Percentiles rank a stretch among this genome's conserved stretches.
phyloP scores from a whole-genome alignment of 495 filamentous ascomycete genomes.

The Collariella sp. region DNA sequence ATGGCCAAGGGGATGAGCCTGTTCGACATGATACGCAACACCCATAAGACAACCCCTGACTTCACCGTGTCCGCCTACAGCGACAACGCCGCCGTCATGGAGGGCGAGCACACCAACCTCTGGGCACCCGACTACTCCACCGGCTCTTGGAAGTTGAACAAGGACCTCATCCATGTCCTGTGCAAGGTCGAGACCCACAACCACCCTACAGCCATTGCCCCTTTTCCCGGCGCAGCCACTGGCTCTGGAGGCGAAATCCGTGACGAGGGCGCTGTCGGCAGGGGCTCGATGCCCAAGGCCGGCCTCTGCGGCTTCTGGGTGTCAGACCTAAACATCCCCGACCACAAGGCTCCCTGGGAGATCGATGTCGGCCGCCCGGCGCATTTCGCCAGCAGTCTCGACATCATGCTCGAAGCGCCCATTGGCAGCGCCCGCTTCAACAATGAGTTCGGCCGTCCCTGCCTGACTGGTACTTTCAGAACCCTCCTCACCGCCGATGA shows the following conservation, averaged over 20 bases:
- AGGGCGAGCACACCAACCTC: conserved; percentile 64
- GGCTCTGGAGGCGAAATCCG: conserved; percentile 92
- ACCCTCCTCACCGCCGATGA: conserved; percentile 65
- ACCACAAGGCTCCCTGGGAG: conserved; percentile 76
- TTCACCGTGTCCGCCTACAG: conserved; percentile 90
- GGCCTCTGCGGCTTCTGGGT: conserved; percentile 90
- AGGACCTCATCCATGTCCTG: conserved; percentile 81
- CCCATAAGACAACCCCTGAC: conserved; percentile 67
- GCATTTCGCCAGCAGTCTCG: conserved; percentile 84
- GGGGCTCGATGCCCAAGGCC: conserved; percentile 88
- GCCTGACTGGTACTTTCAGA: conserved; percentile 79
- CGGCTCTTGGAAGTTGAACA: conserved; percentile 78
- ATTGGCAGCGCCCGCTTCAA: conserved; percentile 93
- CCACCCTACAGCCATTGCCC: conserved; percentile 92
- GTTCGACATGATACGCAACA: conserved; percentile 93
- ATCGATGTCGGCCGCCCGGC: conserved; percentile 78
- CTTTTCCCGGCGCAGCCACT: conserved; percentile 75
- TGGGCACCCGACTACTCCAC: conserved; percentile 83
- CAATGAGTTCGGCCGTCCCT: conserved; percentile 96
- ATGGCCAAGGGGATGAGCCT: conserved; percentile 65
- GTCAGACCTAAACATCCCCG: conserved; percentile 84
- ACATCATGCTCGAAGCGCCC: conserved; percentile 95
- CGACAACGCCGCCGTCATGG: conserved; percentile 89
- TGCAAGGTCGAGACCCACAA: conserved; percentile 97
- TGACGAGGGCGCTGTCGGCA: conserved; percentile 89